Percentiles rank a stretch among this genome's conserved stretches.
Evolutionary conservation across 2,329 filamentous ascomycete genomes (phyloP).

Genomic region (Ophiostoma quercus): DNA sequence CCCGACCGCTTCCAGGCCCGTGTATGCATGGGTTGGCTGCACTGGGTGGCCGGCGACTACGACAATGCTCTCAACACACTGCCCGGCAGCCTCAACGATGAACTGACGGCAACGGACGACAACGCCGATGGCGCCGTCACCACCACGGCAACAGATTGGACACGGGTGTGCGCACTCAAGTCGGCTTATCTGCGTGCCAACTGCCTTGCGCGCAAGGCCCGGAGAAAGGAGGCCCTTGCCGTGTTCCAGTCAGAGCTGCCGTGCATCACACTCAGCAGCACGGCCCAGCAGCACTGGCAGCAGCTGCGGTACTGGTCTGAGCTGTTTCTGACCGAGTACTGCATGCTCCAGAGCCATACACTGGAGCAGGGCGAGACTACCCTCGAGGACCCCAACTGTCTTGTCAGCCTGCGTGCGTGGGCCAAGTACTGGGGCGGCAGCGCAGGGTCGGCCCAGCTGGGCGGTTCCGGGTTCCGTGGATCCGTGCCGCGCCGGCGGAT

Average conservation of each 20-base stretch:
- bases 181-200: conserved; percentile 71
- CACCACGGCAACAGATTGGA: conserved; percentile 65
- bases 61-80: conserved; percentile 55
- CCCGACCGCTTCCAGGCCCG: conserved; percentile 71
- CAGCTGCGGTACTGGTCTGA: conserved; percentile 76
- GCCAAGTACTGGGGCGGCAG: conserved; percentile 59
- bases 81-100: conserved; percentile 54
- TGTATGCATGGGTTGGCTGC: conserved; percentile 78
- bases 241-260: conserved; percentile 63
- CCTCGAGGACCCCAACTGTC: conserved; percentile 48
- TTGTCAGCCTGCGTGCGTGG: conserved; percentile 62
- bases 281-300: conserved; percentile 49
- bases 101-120: conserved; percentile 44
- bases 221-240: conserved; percentile 55
- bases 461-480: conserved; percentile 55
- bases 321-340: conserved; percentile 68
- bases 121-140: conserved; percentile 37
- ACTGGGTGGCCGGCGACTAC: conserved; percentile 71
- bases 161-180: conserved; percentile 74
- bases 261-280: conserved; percentile 53
- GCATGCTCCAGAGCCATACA: conserved; percentile 61
- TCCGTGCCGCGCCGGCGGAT: conserved; percentile 60
- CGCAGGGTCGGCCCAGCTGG: conserved; percentile 43
- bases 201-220: conserved; percentile 47
- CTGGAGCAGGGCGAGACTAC: conserved; percentile 48